A percentile compares a stretch with the other conserved stretches of the same genome.
These are phyloP conservation scores for Hortiboletus campestris DNA, from an alignment of 768 basidiomycete species.

Conservation along the genomic window DNA sequence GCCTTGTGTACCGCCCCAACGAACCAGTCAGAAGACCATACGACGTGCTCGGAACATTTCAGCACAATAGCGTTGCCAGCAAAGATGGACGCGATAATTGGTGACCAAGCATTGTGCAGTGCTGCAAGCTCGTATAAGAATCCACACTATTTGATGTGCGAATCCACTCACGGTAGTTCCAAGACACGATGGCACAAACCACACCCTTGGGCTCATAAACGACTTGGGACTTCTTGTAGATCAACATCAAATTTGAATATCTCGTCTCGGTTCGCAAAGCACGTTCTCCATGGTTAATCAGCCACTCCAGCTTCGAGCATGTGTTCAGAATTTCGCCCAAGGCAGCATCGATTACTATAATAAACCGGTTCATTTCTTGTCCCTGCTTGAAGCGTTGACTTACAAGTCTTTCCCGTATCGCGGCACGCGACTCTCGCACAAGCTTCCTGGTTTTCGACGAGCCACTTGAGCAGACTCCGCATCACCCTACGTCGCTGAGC, in stretches of 20 bases:
- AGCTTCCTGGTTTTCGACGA: slow-evolving; percentile 84
- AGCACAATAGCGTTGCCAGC: slow-evolving; percentile 87
- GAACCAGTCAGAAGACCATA: slow-evolving; percentile 88
- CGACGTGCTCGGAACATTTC: slow-evolving; percentile 90
- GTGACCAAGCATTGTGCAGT: slow-evolving; percentile 91
- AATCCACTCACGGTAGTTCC: slow-evolving; percentile 78
- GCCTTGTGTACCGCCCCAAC: slow-evolving; percentile 75
- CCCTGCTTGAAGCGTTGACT: slow-evolving; percentile 29
- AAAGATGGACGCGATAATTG: slow-evolving; percentile 88
- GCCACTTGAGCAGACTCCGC: slow-evolving; percentile 86
- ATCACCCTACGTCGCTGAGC: slow-evolving; percentile 78
- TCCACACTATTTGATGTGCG: not conserved
- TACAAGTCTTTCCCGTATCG: slow-evolving; percentile 94
- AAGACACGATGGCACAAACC: slow-evolving; percentile 89
- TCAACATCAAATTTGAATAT: slow-evolving; percentile 61
- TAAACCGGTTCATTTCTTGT: not conserved
- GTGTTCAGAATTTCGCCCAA: slow-evolving; percentile 96
- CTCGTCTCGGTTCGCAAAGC: slow-evolving; percentile 73
- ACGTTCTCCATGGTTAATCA: slow-evolving; percentile 81
- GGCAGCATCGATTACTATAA: slow-evolving; percentile 84
- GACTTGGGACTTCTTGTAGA: slow-evolving; percentile 75
- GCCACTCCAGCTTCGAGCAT: slow-evolving; percentile 91
- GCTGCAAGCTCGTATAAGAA: slow-evolving; percentile 45
- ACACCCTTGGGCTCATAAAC: slow-evolving; percentile 91
- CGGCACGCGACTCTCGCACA: slow-evolving; percentile 87